phyloP scores from a whole-genome alignment of 1,284 basidiomycete genomes.

The Apiotrichum porosum region DNA sequence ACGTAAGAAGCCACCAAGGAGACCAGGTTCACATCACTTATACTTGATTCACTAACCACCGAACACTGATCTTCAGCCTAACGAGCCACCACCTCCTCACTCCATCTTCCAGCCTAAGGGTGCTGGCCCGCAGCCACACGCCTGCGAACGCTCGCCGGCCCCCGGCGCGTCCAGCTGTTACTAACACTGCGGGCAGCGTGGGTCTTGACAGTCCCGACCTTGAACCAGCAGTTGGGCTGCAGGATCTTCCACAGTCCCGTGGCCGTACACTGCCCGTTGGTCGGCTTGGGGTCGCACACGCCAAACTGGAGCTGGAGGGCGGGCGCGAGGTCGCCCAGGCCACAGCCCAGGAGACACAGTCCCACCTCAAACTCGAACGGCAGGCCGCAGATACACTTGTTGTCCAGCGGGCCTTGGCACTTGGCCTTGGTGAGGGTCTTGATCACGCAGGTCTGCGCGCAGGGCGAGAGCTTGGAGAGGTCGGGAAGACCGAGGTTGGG shows the following conservation, averaged over 20 bases:
- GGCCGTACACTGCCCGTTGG: background rate
- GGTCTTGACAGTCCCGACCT: no score
- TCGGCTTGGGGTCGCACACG: background rate
- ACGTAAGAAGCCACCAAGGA: no score
- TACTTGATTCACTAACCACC: no score
- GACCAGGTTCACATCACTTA: no score
- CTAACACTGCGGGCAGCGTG: no score
- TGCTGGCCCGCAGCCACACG: no score
- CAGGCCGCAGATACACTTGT: constrained; percentile 5
- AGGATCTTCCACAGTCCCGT: constrained; percentile 5
- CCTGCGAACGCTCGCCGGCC: no score
- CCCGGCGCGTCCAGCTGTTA: no score
- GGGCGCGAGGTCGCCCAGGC: background rate
- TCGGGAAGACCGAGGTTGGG: constrained; percentile 7
- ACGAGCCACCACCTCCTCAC: no score
- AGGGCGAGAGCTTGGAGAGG: background rate
- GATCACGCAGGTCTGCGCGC: background rate
- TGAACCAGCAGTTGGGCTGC: constrained; percentile 3
- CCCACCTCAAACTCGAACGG: background rate
- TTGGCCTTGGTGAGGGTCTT: background rate
- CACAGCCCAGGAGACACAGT: background rate
- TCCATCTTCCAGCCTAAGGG: no score
- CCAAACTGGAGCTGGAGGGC: constrained; percentile 4
- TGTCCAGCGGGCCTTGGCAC: constrained; percentile 8
- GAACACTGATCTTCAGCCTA: no score